Base-by-base conservation (phyloP, 1,284 basidiomycete species). In the Puccinia polysora region DNA sequence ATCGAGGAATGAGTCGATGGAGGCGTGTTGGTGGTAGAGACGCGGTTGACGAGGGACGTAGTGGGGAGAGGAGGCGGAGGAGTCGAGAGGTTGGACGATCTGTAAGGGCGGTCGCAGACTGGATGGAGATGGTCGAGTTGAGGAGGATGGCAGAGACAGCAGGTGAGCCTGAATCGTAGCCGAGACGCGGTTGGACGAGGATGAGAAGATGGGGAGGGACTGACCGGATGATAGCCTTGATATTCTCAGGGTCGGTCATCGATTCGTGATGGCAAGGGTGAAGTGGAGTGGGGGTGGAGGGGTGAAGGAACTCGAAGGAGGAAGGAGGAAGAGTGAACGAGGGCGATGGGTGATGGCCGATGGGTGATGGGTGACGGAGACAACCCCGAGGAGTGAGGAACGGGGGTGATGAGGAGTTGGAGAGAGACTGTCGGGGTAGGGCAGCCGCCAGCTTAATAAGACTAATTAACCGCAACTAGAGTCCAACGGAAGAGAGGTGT, bases 221-320 rank as follows among this genome's bases (percentile, higher is more conserved):
- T 36, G 2, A 65, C 64, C 64, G 28, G 34, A 65, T 20, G 15
- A 65, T 65, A n/a, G 50, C 64, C 36, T 65, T 65, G 25, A 65
- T 50, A 14, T 65, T 65, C 50, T 65, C 64, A 28, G 64, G 64
- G 15, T 65, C 49, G 30, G 53, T 25, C 53, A 56, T 56, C 23
- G 4, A n/a, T n/a, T n/a, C n/a, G n/a, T n/a, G n/a, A n/a, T 53
- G 15, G 50, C 8, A 20, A 4, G 30, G 15, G 50, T 25, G 50
- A 28, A n/a, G 5, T 52, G 50, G 4, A 15, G 47, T 49, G 47
- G 18, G 47, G 6, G 15, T 52, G 23, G 15, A 52, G 10, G 50
- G 50, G 8, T 28, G 15, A 52, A n/a, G n/a, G n/a, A n/a, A n/a
- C n/a, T n/a, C n/a, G n/a, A n/a, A n/a, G n/a, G n/a, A n/a, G n/a